Conservation (phyloP, 106 monocot species). For the Allium sativum region DNA sequence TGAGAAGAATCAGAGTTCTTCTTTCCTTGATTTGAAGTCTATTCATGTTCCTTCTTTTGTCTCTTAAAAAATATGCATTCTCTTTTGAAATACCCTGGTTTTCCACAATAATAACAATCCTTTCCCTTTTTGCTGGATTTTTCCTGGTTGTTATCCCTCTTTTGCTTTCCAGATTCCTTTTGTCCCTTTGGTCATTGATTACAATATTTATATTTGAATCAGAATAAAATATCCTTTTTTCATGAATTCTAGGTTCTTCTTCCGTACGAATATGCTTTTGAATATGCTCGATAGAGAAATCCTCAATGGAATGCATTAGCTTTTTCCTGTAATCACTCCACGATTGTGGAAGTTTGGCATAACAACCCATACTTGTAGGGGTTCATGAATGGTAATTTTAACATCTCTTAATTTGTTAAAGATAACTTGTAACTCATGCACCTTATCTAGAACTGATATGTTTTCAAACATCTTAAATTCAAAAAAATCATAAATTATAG, state of each 20-base stretch:
- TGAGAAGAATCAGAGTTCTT: no score
- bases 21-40: no score
- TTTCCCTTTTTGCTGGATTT: background rate
- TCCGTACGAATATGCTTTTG: background rate
- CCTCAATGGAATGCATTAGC: background rate
- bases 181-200: background rate
- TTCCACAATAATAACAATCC: background rate
- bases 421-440: background rate
- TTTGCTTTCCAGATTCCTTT: background rate
- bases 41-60: background rate
- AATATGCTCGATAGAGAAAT: background rate
- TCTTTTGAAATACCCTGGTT: background rate
- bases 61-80: background rate
- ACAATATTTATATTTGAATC: background rate
- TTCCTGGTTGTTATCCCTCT: background rate
- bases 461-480: background rate
- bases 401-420: no score
- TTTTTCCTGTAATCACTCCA: slow-evolving; percentile 1
- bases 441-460: background rate
- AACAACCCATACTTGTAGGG: background rate
- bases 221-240: background rate
- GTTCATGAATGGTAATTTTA: no score
- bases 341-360: background rate
- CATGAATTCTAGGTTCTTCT: background rate
- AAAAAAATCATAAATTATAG: no score